Evolutionary conservation across 768 basidiomycete species (phyloP), one percentile per base, ranked within the genome.

Genomic region (Kwoniella newhampshirensis): DNA sequence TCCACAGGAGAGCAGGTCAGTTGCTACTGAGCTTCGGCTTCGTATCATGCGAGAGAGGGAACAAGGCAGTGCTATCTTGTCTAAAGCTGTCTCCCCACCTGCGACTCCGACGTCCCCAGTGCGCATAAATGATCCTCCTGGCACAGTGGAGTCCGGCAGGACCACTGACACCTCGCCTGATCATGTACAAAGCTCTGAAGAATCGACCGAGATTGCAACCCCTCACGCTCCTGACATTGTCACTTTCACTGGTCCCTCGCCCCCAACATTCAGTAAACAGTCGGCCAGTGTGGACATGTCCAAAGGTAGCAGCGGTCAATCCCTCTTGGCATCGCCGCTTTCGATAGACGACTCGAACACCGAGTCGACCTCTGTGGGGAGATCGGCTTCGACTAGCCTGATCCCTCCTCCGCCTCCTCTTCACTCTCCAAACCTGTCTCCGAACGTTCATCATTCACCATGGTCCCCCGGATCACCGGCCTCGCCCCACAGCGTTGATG

Each of bases 401-500:
- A 51, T 42, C 9, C 45, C 51, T 13, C 49, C 49, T 13, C 52
- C 51, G 12, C 45, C 51, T 7, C 25, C 26, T 8, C 41, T 39
- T 1, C 21, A 44, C 20, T 53, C 56, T 15, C 45, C 52, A 20
- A 49, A 37, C 37, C 39, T 54, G 5, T 53, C 57, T 11, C 51
- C 51, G 42, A 21, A 46, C 23, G 4, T 58, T 13, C 18, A 37
- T 15, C 57, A 59, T 25, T 27, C 41, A 1, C 54, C 53, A 15
- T 66, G 64, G 60, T 56, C 59, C 9, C 61, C 65, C 18, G 47
- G 43, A 28, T 67, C 68, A 12, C 70, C 67, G 3, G 54, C 66
- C 11, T 68, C 66, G 7, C 71, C 71, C 11, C 68, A 70, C 44
- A 64, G 61, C 23, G 42, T 70, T 21, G 60, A 59, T 3, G 68